Evolutionary conservation across 208 protist genomes (phyloP), one percentile per base, ranked within the genome.

Genomic region (Sergeia podlipaevii): DNA sequence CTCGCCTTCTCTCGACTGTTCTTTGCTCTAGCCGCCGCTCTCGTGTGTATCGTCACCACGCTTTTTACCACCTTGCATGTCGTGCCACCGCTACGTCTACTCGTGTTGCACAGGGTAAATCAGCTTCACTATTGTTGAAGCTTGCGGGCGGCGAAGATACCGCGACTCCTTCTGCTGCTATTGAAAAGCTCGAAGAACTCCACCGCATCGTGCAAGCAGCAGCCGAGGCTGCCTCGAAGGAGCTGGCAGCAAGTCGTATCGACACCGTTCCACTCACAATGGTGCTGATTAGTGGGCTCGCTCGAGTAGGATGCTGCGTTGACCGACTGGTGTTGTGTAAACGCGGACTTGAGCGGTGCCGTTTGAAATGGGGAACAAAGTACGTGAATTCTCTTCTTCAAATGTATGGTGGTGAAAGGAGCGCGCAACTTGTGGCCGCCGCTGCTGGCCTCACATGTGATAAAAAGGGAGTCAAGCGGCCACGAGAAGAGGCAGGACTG

Each of bases 21-120:
- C 23, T 5, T 15, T 32, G 32, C 20, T 38, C 52, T 28, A 71
- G 66, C 34, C 62, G 56, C 15, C 65, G 78, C 2, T 26, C 45
- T 26, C 63, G 54, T 11, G 66, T 81, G 29, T 81, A 86, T 50
- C 45, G 78, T 18, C 78, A 86, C 38, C 78, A 86, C 50, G 13
- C 43, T 13, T 86, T 86, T 43, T 77, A 70, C 48, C 65, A 60
- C n/a, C 46, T 39, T n/a, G 56, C 64, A 18, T 23, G 61, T 4
- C 70, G 68, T 13, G 17, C 20, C 4, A 27, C 53, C 4, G 34
- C 34, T 5, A 23, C 18, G 4, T n/a, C n/a, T n/a, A n/a, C n/a
- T n/a, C n/a, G n/a, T n/a, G n/a, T n/a, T n/a, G n/a, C n/a, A n/a
- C n/a, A n/a, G n/a, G n/a, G n/a, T n/a, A n/a, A n/a, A n/a, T n/a